These are phyloP conservation scores for Trametes polyzona DNA, from an alignment of 1,284 basidiomycete species.

Conservation along the genomic window DNA sequence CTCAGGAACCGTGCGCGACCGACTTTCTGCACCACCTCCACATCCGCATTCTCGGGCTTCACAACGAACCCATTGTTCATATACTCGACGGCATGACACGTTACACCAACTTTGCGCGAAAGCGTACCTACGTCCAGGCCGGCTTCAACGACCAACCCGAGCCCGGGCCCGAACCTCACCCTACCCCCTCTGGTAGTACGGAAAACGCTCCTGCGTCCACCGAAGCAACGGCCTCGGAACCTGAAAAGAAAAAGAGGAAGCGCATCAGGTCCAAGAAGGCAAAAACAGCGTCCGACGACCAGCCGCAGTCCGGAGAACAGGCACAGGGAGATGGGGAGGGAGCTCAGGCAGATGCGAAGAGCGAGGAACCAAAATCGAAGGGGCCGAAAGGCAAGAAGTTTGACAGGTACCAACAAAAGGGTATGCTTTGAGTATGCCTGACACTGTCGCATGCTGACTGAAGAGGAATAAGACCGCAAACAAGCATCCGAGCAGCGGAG, in stretches of 20 bases:
- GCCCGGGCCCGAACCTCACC: background rate
- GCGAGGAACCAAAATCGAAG: slow-evolving; percentile 36
- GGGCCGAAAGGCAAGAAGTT: slow-evolving; percentile 39
- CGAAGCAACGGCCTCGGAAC: slow-evolving; percentile 17
- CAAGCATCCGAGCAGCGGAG: slow-evolving; percentile 63
- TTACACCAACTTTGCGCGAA: slow-evolving; percentile 70
- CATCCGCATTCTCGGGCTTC: background rate
- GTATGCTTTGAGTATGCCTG: slow-evolving; percentile 5
- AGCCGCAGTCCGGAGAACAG: no score
- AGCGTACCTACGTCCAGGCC: slow-evolving; percentile 72
- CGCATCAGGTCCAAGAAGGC: slow-evolving; percentile 41
- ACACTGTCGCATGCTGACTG: background rate
- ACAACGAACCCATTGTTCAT: background rate
- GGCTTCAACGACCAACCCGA: slow-evolving; percentile 44
- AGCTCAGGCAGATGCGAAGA: slow-evolving; percentile 29
- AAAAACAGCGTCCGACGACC: background rate
- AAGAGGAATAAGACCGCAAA: slow-evolving; percentile 23
- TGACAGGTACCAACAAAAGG: slow-evolving; percentile 25
- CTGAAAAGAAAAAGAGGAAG: slow-evolving; percentile 50
- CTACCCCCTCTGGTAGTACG: background rate
- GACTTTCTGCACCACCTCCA: background rate
- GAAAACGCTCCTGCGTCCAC: background rate
- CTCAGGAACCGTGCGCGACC: slow-evolving; percentile 1
- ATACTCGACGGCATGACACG: slow-evolving; percentile 60
- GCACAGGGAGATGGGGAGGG: background rate